Percentiles rank a stretch among this genome's conserved stretches.
Evolutionary conservation across 345 rosid genomes (phyloP).

Genomic region (Citrus sp.): DNA sequence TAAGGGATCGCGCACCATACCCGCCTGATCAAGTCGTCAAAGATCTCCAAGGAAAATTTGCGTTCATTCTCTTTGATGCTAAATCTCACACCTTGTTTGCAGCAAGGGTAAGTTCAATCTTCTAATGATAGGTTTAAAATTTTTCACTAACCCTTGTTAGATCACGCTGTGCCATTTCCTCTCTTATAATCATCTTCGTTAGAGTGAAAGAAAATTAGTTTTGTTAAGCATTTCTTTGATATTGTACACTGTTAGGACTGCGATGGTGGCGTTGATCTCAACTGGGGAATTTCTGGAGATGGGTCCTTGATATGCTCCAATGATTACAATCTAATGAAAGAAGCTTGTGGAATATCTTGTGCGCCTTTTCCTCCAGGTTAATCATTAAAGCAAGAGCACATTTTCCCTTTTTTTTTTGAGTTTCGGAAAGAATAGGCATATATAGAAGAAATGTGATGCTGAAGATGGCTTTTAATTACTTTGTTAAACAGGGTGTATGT

Average conservation of each 20-base stretch:
- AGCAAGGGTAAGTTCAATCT: conserved; percentile 40
- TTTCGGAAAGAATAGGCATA: too few species aligned
- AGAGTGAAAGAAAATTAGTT: too few species aligned
- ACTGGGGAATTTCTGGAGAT: conserved; percentile 51
- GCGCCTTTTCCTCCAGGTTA: conserved; percentile 56
- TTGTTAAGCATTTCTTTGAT: too few species aligned
- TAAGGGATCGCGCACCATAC: conserved; percentile 78
- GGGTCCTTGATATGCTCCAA: conserved; percentile 47
- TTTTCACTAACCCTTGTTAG: background rate
- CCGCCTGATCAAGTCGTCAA: conserved; percentile 77
- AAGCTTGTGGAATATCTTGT: conserved; percentile 57
- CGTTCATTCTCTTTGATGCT: conserved; percentile 57
- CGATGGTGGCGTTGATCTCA: conserved; percentile 40
- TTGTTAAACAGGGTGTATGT: conserved; percentile 18
- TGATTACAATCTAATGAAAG: conserved; percentile 42
- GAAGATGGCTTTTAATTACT: background rate
- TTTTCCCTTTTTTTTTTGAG: too few species aligned
- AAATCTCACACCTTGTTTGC: conserved; percentile 43
- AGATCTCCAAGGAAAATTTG: conserved; percentile 68
- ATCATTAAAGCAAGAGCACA: background rate
- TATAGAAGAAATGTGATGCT: background rate
- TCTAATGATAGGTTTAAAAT: background rate
- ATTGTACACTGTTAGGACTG: conserved; percentile 18
- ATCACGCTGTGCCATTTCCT: background rate
- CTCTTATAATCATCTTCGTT: background rate